Base-by-base conservation (phyloP, 2,329 filamentous ascomycete species). In the Fusarium fujikuroi region DNA sequence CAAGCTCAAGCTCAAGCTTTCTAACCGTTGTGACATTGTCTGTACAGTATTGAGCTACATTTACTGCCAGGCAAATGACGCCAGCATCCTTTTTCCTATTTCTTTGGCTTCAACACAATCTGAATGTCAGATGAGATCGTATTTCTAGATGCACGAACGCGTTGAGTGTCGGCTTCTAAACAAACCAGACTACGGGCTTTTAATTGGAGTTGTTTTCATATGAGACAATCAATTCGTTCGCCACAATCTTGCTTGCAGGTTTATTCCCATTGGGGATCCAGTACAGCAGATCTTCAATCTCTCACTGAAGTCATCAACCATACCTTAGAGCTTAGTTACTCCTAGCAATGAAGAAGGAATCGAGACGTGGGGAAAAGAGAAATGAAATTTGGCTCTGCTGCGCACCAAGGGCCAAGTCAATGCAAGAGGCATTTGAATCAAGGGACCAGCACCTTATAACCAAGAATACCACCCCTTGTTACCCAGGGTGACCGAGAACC, bases 381-480 rank as follows among this genome's bases (percentile, higher is more conserved):
- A 12, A 40, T 32, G 28, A 28, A 30, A 18, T 32, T 28, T 39
- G 32, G 11, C 36, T 32, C 23, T 21, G 25, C 16, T 54, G 19
- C 28, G 15, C 40, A 32, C n/a, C 34, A 39, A 50, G 36, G 23
- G 42, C 32, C 25, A 43, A 28, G 49, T 54, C 37, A 56, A 54
- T 43, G 54, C 44, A 58, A 21, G 28, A 37, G 70, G 46, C 49
- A 74, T 54, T 44, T 74, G 70, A 70, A 71, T 39, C 54, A 70
- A 44, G 36, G 19, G 54, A 66, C n/a, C n/a, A 43, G 19, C 32
- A 40, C 40, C 43, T 30, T 43, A 62, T 16, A 42, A 19, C 21
- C 46, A 67, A 57, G 34, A 50, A 40, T 40, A 50, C 59, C 28
- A 47, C 63, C 59, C 71, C 63, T 72, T 61, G 67, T 72, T 72